A percentile compares a stretch with the other conserved stretches of the same genome.
Conservation (phyloP, 1,284 basidiomycete genomes). For the Phaffia rhodozyma region DNA sequence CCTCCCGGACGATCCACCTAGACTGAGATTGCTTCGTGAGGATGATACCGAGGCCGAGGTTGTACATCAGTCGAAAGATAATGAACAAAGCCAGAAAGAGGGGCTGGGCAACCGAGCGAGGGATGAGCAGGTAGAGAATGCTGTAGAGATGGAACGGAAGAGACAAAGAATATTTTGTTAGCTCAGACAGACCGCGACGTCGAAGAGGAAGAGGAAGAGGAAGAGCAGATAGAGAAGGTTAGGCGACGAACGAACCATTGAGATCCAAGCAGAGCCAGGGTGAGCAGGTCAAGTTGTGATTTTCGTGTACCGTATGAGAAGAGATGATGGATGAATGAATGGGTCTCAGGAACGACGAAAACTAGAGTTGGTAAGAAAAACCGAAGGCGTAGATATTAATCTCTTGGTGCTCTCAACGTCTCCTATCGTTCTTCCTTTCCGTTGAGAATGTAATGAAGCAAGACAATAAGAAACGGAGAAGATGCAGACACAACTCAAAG, state of each 20-base stretch:
- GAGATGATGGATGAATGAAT: slow-evolving; percentile 83
- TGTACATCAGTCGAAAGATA: slow-evolving; percentile 87
- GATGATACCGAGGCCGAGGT: slow-evolving; percentile 85
- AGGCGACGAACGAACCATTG: slow-evolving; percentile 8
- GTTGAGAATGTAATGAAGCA: background rate
- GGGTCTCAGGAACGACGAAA: slow-evolving; percentile 87
- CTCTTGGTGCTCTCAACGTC: background rate
- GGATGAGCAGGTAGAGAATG: slow-evolving; percentile 20
- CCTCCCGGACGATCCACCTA: slow-evolving; percentile 77
- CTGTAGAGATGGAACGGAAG: background rate
- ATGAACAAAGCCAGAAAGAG: slow-evolving; percentile 81
- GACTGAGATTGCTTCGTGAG: slow-evolving; percentile 87
- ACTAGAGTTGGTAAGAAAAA: slow-evolving; percentile 41
- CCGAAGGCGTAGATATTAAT: background rate
- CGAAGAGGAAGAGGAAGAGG: slow-evolving; percentile 32
- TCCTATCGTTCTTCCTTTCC: background rate
- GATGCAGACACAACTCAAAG: too few species aligned
- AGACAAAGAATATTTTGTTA: background rate
- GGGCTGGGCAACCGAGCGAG: slow-evolving; percentile 42
- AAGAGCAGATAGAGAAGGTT: slow-evolving; percentile 24
- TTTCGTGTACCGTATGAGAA: slow-evolving; percentile 81
- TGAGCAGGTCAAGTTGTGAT: slow-evolving; percentile 81
- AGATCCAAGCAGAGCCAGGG: slow-evolving; percentile 56
- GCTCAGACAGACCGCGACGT: background rate
- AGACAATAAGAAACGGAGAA: background rate